phyloP scores from a whole-genome alignment of 805 yeast genomes.

The Teunomyces lycoperdinae region DNA sequence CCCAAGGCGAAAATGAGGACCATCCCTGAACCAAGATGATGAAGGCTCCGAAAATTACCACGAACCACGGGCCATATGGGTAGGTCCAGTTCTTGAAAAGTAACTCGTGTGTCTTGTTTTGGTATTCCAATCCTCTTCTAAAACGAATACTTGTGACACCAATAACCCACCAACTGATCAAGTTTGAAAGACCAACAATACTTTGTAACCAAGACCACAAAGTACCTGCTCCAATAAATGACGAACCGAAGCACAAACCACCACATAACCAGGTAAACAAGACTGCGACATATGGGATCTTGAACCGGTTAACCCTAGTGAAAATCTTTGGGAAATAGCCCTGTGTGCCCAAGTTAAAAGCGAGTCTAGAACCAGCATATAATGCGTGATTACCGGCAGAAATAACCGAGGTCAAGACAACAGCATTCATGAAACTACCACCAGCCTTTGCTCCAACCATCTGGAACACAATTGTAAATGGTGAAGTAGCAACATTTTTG shows the following conservation, averaged over 20 bases:
- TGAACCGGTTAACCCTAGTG: constrained; percentile 39
- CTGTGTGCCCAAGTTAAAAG: constrained; percentile 49
- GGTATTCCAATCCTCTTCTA: constrained; percentile 43
- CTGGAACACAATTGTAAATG: constrained; percentile 43
- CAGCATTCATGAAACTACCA: constrained; percentile 50
- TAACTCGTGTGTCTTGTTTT: constrained; percentile 43
- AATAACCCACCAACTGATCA: constrained; percentile 49
- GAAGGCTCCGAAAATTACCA: constrained; percentile 39
- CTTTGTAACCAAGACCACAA: constrained; percentile 54
- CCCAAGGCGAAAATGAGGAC: constrained; percentile 49
- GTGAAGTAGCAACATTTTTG: constrained; percentile 31
- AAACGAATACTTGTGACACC: constrained; percentile 49
- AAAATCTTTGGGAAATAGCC: constrained; percentile 46
- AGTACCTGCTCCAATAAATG: constrained; percentile 52
- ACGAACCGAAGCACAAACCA: constrained; percentile 59
- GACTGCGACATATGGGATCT: constrained; percentile 50
- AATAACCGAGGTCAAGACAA: constrained; percentile 52
- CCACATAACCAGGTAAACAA: constrained; percentile 51
- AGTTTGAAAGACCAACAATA: constrained; percentile 53
- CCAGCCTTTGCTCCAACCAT: constrained; percentile 42
- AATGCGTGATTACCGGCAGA: constrained; percentile 56
- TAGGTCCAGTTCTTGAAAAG: constrained; percentile 48
- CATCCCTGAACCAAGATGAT: constrained; percentile 55
- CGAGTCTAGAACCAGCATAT: constrained; percentile 49
- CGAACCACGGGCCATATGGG: constrained; percentile 50